phyloP scores from a whole-genome alignment of 2,329 filamentous ascomycete species.

The Microsporum canis region DNA sequence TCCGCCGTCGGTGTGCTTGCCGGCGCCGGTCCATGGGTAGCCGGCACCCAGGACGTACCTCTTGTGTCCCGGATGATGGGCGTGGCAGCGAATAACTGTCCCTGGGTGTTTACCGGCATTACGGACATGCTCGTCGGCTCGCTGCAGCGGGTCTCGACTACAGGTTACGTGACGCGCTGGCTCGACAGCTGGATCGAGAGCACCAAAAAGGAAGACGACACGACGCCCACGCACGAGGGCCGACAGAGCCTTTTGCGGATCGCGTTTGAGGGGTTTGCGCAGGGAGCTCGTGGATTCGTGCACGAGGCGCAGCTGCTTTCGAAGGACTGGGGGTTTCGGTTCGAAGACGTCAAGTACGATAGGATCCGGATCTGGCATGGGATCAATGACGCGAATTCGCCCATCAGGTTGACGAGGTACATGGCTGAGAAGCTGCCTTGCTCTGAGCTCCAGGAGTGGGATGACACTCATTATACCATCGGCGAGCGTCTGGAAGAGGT shows the following conservation, averaged over 20 bases:
- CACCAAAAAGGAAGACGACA: constrained; percentile 7
- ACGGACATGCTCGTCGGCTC: constrained; percentile 2
- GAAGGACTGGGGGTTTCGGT: constrained; percentile 22
- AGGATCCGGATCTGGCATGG: constrained; percentile 22
- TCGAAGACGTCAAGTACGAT: constrained; percentile 19
- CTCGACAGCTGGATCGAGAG: constrained; percentile 1
- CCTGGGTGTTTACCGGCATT: neutral
- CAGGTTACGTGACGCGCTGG: neutral
- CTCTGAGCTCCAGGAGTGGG: constrained; percentile 24
- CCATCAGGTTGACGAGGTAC: constrained; percentile 26
- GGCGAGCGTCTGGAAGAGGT: constrained; percentile 5
- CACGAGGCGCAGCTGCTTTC: constrained; percentile 21
- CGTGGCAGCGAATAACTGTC: constrained; percentile 11
- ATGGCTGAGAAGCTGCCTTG: constrained; percentile 29
- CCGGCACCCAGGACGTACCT: constrained; percentile 15
- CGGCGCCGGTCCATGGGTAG: constrained; percentile 27
- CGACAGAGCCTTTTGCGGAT: neutral
- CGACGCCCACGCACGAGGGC: constrained; percentile 7
- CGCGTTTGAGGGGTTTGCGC: constrained; percentile 20
- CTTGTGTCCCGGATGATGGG: constrained; percentile 17
- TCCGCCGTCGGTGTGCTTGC: constrained; percentile 31
- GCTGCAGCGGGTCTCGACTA: constrained; percentile 12
- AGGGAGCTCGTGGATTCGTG: constrained; percentile 18
- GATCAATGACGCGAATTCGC: constrained; percentile 22
- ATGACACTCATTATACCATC: constrained; percentile 17